phyloP scores from a whole-genome alignment of 2,329 filamentous ascomycete genomes.

The Exutisphaerella laricina region DNA sequence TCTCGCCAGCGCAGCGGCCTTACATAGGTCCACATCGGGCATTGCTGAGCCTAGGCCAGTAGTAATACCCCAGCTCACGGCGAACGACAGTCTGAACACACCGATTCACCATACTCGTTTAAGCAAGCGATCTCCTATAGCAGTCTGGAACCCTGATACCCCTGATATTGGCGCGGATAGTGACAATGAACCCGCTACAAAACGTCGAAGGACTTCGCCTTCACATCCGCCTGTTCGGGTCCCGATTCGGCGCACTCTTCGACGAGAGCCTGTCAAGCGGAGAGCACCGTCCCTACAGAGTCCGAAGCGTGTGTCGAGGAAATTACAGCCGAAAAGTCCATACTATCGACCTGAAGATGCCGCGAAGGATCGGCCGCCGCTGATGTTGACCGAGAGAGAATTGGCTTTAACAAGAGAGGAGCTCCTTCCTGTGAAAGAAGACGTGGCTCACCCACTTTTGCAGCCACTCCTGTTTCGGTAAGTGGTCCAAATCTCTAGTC shows the following conservation, averaged over 20 bases:
- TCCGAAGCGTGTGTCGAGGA: not conserved
- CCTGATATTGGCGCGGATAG: not conserved
- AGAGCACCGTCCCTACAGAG: not conserved
- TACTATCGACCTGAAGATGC: not conserved
- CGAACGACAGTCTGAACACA: too few relatives aligned
- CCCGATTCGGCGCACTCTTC: not conserved
- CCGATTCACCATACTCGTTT: too few relatives aligned
- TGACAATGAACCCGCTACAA: not conserved
- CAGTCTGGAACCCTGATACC: not conserved
- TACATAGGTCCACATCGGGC: too few relatives aligned
- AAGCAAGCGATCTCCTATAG: not conserved
- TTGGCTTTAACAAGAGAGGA: not conserved
- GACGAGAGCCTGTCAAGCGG: not conserved
- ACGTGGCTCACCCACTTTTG: not conserved
- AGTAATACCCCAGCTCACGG: too few relatives aligned
- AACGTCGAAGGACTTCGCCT: not conserved
- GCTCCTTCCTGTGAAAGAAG: not conserved
- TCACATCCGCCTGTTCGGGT: not conserved
- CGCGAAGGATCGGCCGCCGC: not conserved
- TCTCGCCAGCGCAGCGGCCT: too few relatives aligned
- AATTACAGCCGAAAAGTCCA: not conserved
- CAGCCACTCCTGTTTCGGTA: not conserved
- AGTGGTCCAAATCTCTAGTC: not conserved
- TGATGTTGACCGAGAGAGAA: not conserved
- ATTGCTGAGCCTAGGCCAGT: too few relatives aligned